These are phyloP conservation scores for Ogataea nakhonphanomensis DNA, from an alignment of 805 yeast genomes.

Conservation along the genomic window DNA sequence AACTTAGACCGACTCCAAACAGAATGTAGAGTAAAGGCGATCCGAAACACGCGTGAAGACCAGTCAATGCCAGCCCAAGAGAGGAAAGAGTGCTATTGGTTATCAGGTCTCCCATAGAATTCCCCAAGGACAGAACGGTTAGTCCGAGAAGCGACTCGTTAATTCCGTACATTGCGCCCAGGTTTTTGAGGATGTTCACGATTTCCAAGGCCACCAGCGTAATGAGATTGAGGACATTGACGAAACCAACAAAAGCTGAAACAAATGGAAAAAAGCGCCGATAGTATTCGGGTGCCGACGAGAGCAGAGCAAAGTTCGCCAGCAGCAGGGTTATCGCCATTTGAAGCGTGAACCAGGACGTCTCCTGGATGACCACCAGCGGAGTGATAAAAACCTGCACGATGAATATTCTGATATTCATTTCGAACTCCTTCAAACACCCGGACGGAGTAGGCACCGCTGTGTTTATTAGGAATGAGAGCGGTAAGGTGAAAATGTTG, in stretches of 20 bases:
- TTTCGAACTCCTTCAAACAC: constrained; percentile 17
- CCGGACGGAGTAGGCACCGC: constrained; percentile 29
- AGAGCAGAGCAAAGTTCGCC: constrained; percentile 1
- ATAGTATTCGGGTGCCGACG: constrained; percentile 7
- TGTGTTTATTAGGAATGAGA: constrained; percentile 23
- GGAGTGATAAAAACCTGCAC: constrained; percentile 30
- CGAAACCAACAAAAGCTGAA: constrained; percentile 30
- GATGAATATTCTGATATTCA: constrained; percentile 25
- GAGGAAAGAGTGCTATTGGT: constrained; percentile 44
- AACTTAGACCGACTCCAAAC: constrained; percentile 50
- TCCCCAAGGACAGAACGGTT: constrained; percentile 46
- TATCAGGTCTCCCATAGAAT: constrained; percentile 50
- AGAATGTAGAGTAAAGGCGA: constrained; percentile 48
- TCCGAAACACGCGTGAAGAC: constrained; percentile 52
- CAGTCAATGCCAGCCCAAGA: constrained; percentile 39
- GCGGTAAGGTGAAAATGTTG: constrained; percentile 26
- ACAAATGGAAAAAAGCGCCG: constrained; percentile 18
- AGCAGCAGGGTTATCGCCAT: constrained; percentile 1
- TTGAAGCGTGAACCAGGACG: neutral
- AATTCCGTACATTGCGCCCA: constrained; percentile 42
- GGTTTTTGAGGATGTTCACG: constrained; percentile 37
- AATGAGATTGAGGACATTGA: constrained; percentile 27
- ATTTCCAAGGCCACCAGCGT: constrained; percentile 30
- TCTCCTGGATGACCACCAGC: constrained; percentile 6
- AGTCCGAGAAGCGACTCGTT: constrained; percentile 49